phyloP scores from a whole-genome alignment of 2,329 filamentous ascomycete genomes.

The Remersonia thermophila region DNA sequence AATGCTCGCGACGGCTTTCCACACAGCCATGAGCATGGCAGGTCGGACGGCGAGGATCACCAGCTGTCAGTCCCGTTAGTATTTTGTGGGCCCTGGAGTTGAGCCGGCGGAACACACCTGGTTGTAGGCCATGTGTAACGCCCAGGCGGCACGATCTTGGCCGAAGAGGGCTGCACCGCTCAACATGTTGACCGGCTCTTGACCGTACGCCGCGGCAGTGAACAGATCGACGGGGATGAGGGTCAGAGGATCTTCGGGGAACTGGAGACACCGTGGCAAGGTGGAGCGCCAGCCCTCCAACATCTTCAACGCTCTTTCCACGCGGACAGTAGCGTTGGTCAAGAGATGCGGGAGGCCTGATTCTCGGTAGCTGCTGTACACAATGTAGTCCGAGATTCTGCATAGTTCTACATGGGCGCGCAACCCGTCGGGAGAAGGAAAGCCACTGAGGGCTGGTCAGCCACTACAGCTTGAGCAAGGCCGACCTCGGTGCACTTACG shows the following conservation, averaged over 20 bases:
- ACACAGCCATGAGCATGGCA: conserved; percentile 34
- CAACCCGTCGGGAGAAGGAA: conserved; percentile 33
- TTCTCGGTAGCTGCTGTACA: conserved; percentile 32
- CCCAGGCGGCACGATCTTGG: conserved; percentile 30
- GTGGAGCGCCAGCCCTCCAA: conserved; percentile 30
- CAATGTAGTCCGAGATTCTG: conserved; percentile 35
- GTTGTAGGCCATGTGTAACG: conserved; percentile 38
- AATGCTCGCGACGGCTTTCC: conserved; percentile 31
- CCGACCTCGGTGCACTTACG: conserved; percentile 25
- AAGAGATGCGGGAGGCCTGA: conserved; percentile 10
- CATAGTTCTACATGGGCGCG: conserved; percentile 34
- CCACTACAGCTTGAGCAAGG: too few relatives aligned
- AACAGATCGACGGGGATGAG: conserved; percentile 6
- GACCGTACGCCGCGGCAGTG: conserved; percentile 1
- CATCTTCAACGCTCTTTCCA: conserved; percentile 29
- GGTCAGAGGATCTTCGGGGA: conserved; percentile 10
- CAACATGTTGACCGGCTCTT: conserved; percentile 1
- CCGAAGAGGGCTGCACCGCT: conserved; percentile 17
- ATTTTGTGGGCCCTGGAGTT: conserved; percentile 4
- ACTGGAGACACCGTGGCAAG: conserved; percentile 22
- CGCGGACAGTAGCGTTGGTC: conserved; percentile 20
- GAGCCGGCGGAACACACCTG: conserved; percentile 19
- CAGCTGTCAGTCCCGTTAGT: conserved; percentile 29
- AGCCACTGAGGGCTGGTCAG: too few relatives aligned
- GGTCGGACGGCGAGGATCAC: conserved; percentile 37